Conservation (phyloP, 805 yeast species). For the Candida incommunis region DNA sequence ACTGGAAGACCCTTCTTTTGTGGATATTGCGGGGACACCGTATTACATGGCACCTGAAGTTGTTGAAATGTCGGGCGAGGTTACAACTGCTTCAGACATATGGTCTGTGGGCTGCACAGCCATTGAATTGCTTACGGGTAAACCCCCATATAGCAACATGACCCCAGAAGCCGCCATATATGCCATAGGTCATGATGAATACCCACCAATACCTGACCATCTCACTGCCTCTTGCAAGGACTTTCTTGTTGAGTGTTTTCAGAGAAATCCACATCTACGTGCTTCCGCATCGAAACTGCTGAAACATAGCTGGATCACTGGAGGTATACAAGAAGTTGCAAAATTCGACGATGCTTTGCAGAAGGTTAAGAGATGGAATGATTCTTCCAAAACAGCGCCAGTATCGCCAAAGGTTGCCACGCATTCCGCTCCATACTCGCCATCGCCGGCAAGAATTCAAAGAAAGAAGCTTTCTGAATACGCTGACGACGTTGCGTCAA, state of each 20-base stretch:
- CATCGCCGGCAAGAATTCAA: neutral
- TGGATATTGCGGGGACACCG: constrained; percentile 61
- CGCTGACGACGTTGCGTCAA: neutral
- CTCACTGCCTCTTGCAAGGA: constrained; percentile 32
- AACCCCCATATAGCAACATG: constrained; percentile 73
- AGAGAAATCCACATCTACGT: constrained; percentile 50
- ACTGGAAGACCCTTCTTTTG: constrained; percentile 1
- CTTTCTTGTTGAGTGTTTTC: constrained; percentile 54
- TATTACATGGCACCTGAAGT: constrained; percentile 99
- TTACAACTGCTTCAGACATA: constrained; percentile 72
- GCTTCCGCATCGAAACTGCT: constrained; percentile 39
- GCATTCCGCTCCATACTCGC: neutral
- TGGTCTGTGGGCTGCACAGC: constrained; percentile 92
- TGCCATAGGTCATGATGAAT: constrained; percentile 65
- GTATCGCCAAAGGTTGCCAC: neutral
- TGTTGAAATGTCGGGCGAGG: constrained; percentile 59
- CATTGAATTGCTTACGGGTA: constrained; percentile 70
- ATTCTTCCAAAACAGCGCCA: neutral
- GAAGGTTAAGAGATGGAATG: neutral
- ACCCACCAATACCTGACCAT: constrained; percentile 50
- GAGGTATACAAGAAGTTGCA: neutral
- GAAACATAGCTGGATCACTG: constrained; percentile 48
- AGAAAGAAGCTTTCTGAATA: neutral
- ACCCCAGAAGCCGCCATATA: constrained; percentile 70
- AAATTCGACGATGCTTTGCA: neutral